phyloP scores from a whole-genome alignment of 2,329 filamentous ascomycete genomes.

The Daldinia sp. region DNA sequence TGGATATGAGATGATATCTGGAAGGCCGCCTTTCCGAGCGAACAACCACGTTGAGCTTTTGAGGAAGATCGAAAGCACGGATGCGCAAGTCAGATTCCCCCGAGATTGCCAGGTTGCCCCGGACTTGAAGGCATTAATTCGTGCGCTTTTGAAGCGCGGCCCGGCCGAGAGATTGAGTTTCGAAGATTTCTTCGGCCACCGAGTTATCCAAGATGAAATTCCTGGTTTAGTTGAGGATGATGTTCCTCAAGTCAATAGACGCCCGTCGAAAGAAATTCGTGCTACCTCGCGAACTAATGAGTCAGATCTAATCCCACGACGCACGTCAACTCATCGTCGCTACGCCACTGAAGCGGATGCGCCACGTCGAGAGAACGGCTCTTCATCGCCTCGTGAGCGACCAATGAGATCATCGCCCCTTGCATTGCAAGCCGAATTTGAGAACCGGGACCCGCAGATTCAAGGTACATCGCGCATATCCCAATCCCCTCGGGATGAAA shows the following conservation, averaged over 20 bases:
- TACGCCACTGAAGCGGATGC: conserved; percentile 51
- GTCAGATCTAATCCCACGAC: conserved; percentile 44
- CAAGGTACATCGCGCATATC: conserved; percentile 38
- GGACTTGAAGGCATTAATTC: conserved; percentile 82
- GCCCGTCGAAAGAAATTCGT: conserved; percentile 48
- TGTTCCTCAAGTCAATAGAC: conserved; percentile 54
- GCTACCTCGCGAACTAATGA: conserved; percentile 47
- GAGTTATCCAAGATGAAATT: conserved; percentile 77
- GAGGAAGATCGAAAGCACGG: conserved; percentile 86
- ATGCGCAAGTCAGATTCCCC: conserved; percentile 86
- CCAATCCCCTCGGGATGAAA: conserved; percentile 57
- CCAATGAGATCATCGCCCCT: conserved; percentile 54
- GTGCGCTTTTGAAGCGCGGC: conserved; percentile 81
- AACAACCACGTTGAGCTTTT: conserved; percentile 94
- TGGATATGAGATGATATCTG: conserved; percentile 92
- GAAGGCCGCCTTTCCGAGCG: conserved; percentile 88
- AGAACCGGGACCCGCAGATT: conserved; percentile 46
- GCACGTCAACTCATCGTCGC: conserved; percentile 52
- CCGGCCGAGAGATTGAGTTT: conserved; percentile 88
- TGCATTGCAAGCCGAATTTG: conserved; percentile 52
- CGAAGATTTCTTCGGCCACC: conserved; percentile 81
- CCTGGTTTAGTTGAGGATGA: conserved; percentile 85
- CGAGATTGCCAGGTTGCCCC: conserved; percentile 74
- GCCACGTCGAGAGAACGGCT: conserved; percentile 46
- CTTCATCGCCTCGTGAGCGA: conserved; percentile 54